Evolutionary conservation across 164 flowering plant genomes (phyloP).

Genomic region (Vitis cinerea): DNA sequence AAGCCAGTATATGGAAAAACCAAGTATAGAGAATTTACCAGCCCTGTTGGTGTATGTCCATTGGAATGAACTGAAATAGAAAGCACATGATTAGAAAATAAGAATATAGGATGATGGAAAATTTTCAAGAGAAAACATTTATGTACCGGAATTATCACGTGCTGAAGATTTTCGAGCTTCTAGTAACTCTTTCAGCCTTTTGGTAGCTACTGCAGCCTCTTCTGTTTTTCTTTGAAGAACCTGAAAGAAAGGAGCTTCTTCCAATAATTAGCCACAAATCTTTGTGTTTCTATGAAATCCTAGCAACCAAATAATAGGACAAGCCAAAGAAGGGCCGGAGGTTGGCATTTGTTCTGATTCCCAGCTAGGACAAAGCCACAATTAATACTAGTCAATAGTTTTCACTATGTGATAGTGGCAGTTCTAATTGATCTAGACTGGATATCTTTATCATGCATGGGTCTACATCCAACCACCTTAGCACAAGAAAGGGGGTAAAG

Average conservation of each 20-base stretch:
- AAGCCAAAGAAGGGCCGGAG: background rate
- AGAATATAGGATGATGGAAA: background rate
- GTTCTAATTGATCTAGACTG: background rate
- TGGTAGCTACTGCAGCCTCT: constrained; percentile 95
- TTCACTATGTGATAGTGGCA: background rate
- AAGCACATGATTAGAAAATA: constrained; percentile 4
- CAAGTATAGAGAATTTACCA: constrained; percentile 40
- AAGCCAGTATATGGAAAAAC: background rate
- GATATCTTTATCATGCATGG: background rate
- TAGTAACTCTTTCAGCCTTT: constrained; percentile 79
- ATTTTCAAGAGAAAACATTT: constrained; percentile 4
- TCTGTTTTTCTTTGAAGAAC: constrained; percentile 95
- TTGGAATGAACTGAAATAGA: constrained; percentile 51
- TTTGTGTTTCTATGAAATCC: background rate
- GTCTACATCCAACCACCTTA: background rate
- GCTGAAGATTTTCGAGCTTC: constrained; percentile 80
- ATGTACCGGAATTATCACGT: constrained; percentile 68
- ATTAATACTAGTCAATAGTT: background rate
- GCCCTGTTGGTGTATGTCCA: constrained; percentile 55
- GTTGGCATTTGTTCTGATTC: background rate
- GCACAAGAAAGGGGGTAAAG: background rate
- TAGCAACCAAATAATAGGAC: background rate
- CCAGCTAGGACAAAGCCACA: background rate
- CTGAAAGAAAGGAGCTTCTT: constrained; percentile 30
- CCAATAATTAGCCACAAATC: background rate